Base-by-base conservation (phyloP, 176 grass and related monocot genomes). In the Hyparrhenia diplandra region DNA sequence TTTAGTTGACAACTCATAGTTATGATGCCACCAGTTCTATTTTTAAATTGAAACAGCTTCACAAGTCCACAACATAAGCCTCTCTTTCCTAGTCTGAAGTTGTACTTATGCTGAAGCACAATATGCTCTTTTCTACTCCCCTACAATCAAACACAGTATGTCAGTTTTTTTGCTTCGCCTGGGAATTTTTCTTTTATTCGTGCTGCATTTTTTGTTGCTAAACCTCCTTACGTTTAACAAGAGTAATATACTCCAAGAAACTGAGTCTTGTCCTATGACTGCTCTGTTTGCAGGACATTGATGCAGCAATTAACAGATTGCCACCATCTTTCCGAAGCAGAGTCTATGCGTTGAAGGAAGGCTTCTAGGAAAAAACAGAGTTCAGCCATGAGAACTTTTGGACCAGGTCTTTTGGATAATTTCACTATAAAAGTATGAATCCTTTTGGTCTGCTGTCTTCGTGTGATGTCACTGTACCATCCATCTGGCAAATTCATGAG, bases 311-410 rank as follows among this genome's bases (percentile, higher is more conserved):
- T 31, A 62, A 80, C 40, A 95, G 74, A 47, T 61, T 95, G 65
- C 84, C 82, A 18, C 78, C 76, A 5, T 89, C 82, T 51, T 86
- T 98, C 16, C 29, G 58, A 71, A 85, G 79, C 71, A 94, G 90
- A 73, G 76, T 95, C 12, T 88, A 86, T 74, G 88, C 90, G 61
- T 69, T 95, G 75, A 93, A 88, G 58, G 80, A 93, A 82, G 92
- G 92, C 16, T 82, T 98, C 80, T 60, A 23, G 18, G 18, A 2
- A 49, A 49, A 60, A 9, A 58, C 34, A 46, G 20, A 27, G 54
- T 17, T 80, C 11, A 13, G 12, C 35, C 42, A 63, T 27, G 7
- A 8, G 24, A 12, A 2, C 14, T 35, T 34, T 10, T 73, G 40
- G 28, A 12, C 60, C 13, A 20, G 27, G 13, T 63, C 54, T 28